Evolutionary conservation across 2,329 filamentous ascomycete species (phyloP).

Genomic region (Sordariomycetes sp.): DNA sequence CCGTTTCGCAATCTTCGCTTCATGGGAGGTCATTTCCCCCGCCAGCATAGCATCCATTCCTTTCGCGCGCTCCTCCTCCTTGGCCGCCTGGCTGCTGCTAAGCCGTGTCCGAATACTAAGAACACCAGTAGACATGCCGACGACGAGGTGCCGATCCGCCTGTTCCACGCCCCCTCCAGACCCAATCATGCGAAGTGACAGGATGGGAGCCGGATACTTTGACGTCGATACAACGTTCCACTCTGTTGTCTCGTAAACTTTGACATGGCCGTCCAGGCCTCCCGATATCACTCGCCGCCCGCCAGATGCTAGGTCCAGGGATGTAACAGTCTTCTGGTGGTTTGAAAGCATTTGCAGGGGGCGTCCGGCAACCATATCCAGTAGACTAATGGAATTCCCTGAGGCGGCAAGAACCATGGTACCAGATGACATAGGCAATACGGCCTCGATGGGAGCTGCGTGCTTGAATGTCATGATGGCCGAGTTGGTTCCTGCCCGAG

Average conservation of each 20-base stretch:
- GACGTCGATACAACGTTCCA: conserved; percentile 96
- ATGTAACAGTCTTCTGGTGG: conserved; percentile 95
- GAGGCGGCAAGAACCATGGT: conserved; percentile 77
- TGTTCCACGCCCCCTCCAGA: conserved; percentile 23
- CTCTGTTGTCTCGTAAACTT: conserved; percentile 83
- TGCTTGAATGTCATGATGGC: conserved; percentile 92
- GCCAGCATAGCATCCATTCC: conserved; percentile 74
- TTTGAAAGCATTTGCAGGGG: conserved; percentile 79
- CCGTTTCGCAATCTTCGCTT: conserved; percentile 56
- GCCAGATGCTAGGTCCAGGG: conserved; percentile 67
- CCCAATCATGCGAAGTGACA: conserved; percentile 65
- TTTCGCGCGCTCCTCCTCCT: conserved; percentile 63
- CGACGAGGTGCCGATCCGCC: conserved; percentile 84
- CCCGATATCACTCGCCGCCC: conserved; percentile 74
- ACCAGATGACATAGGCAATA: conserved; percentile 77
- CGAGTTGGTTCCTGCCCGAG: conserved; percentile 50
- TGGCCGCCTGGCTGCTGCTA: conserved; percentile 66
- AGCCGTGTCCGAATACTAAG: conserved; percentile 82
- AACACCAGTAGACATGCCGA: conserved; percentile 91
- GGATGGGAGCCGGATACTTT: conserved; percentile 86
- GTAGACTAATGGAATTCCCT: conserved; percentile 75
- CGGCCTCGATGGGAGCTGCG: conserved; percentile 72
- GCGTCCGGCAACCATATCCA: conserved; percentile 85
- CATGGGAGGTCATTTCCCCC: conserved; percentile 66
- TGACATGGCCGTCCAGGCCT: conserved; percentile 89